Evolutionary conservation across 129 eudicot species (phyloP).

Genomic region (sunflower (Helianthus annuus)): HanXRQr2.0-SUNRISE NC_035434.2:55191957-55192456

Average conservation of each 20-base stretch:
- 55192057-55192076: background rate
- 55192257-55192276: constrained; percentile 93
- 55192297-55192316: constrained; percentile 88
- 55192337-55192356: constrained; percentile 80
- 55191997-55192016: constrained; percentile 97
- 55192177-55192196: constrained; percentile 96
- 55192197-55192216: constrained; percentile 66
- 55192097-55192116: constrained; percentile 8
- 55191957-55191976: constrained; percentile 56
- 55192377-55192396: constrained; percentile 59
- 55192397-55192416: constrained; percentile 25
- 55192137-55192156: constrained; percentile 34
- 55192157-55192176: constrained; percentile 99
- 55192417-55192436: constrained; percentile 1
- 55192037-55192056: constrained; percentile 72
- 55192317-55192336: constrained; percentile 95
- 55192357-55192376: constrained; percentile 56
- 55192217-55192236: constrained; percentile 88
- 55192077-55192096: constrained; percentile 3
- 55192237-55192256: constrained; percentile 60
- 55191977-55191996: constrained; percentile 90
- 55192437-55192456: constrained; percentile 14
- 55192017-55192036: constrained; percentile 95
- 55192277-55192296: constrained; percentile 95
- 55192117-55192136: background rate